These are phyloP conservation scores for Leptodontidium sp. DNA, from an alignment of 2,329 filamentous ascomycete species.

Conservation along the genomic window DNA sequence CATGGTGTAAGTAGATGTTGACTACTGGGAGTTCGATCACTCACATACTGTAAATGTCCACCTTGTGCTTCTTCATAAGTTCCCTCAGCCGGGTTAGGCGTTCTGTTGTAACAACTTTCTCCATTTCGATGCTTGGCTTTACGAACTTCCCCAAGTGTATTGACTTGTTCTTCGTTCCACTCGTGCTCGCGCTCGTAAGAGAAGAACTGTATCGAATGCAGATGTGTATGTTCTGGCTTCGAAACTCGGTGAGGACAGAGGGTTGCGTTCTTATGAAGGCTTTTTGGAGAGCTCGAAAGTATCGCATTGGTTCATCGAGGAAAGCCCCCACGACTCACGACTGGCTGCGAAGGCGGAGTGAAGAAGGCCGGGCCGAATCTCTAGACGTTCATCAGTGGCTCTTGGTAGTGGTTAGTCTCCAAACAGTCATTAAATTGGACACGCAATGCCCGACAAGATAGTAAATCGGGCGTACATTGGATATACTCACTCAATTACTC, in stretches of 20 bases:
- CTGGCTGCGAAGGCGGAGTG: slow-evolving; percentile 24
- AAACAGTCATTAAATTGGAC: neutral
- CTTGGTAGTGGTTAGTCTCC: neutral
- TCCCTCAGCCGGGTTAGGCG: slow-evolving; percentile 79
- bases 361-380: slow-evolving; percentile 7
- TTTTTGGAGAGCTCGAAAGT: slow-evolving; percentile 36
- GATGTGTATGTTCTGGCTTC: slow-evolving; percentile 35
- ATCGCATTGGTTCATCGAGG: slow-evolving; percentile 40
- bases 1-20: slow-evolving; percentile 46
- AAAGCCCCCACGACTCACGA: slow-evolving; percentile 21
- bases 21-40: slow-evolving; percentile 35
- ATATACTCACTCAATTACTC: neutral
- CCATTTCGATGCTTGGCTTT: slow-evolving; percentile 62
- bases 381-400: neutral
- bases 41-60: slow-evolving; percentile 89
- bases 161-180: slow-evolving; percentile 23
- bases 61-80: slow-evolving; percentile 85
- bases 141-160: slow-evolving; percentile 26
- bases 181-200: slow-evolving; percentile 24
- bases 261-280: slow-evolving; percentile 31
- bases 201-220: slow-evolving; percentile 39
- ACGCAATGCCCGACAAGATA: neutral
- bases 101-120: slow-evolving; percentile 78
- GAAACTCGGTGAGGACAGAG: slow-evolving; percentile 20
- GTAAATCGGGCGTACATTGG: neutral